Conservation (phyloP, 148 eudicot species). For the Fallopia convolvulus region DNA sequence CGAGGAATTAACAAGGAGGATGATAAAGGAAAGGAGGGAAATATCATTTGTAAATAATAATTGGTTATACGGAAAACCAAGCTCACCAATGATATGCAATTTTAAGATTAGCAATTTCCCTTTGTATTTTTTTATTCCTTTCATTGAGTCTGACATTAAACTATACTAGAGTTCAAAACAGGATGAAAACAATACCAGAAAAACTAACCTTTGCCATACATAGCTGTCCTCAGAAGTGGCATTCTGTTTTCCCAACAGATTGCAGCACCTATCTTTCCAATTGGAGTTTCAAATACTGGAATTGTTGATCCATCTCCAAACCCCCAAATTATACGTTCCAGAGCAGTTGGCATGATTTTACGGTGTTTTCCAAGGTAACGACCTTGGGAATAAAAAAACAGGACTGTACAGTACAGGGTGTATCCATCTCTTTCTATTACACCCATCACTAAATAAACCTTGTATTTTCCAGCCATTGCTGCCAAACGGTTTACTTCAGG, state of each 20-base stretch:
- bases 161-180: neutral
- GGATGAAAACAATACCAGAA: neutral
- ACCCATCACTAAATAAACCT: conserved; percentile 78
- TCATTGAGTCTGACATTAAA: neutral
- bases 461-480: conserved; percentile 82
- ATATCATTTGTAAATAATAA: neutral
- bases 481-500: conserved; percentile 93
- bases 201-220: conserved; percentile 87
- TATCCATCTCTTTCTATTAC: conserved; percentile 93
- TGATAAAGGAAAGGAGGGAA: neutral
- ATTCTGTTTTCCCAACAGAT: conserved; percentile 96
- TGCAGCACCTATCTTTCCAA: conserved; percentile 86
- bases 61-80: neutral
- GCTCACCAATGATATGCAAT: neutral
- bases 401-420: conserved; percentile 73
- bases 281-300: conserved; percentile 83
- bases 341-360: conserved; percentile 87
- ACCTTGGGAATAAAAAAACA: conserved; percentile 86
- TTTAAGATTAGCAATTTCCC: neutral
- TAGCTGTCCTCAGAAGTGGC: conserved; percentile 90
- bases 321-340: conserved; percentile 89
- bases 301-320: conserved; percentile 94
- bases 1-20: neutral
- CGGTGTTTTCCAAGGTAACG: conserved; percentile 89
- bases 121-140: neutral